A percentile compares a stretch with the other conserved stretches of the same genome.
Conservation (phyloP, 2,329 filamentous ascomycete species). For the Blastomyces silverae region DNA sequence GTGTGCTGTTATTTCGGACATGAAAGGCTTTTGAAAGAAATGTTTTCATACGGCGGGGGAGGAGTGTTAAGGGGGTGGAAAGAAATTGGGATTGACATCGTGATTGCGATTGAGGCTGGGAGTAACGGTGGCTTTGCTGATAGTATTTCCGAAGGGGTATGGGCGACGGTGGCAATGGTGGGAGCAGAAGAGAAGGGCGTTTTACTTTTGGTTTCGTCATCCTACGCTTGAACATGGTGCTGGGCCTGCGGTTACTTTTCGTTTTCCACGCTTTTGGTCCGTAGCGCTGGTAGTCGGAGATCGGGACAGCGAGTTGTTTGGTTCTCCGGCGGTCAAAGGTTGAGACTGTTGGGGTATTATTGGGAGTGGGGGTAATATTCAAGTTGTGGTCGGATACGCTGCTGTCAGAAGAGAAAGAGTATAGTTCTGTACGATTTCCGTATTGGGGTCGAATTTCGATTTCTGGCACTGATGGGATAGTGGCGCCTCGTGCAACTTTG, state of each 20-base stretch:
- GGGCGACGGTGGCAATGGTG: neutral
- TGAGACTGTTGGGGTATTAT: conserved; percentile 1
- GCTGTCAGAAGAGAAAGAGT: conserved; percentile 4
- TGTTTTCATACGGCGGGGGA: conserved; percentile 7
- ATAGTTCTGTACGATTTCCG: conserved; percentile 8
- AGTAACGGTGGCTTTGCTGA: neutral
- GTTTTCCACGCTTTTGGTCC: conserved; percentile 6
- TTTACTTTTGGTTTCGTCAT: conserved; percentile 2
- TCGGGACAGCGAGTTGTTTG: conserved; percentile 9
- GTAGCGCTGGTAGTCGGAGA: conserved; percentile 12
- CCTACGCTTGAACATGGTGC: conserved; percentile 6
- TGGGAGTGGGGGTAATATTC: conserved; percentile 7
- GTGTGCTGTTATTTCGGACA: neutral
- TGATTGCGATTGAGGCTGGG: neutral
- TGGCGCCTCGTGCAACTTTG: neutral
- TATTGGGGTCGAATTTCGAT: neutral
- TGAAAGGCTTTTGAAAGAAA: conserved; percentile 3
- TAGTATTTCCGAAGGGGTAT: neutral
- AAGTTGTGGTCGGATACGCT: conserved; percentile 5
- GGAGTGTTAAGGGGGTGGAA: neutral
- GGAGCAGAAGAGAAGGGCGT: neutral
- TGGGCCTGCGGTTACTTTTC: conserved; percentile 1
- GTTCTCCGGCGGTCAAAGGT: neutral
- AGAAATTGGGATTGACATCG: neutral
- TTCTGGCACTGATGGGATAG: neutral